Percentiles rank a stretch among this genome's conserved stretches.
Evolutionary conservation across 306 rosid species (phyloP).

Genomic region (Cyclanthera cordifolia): DNA sequence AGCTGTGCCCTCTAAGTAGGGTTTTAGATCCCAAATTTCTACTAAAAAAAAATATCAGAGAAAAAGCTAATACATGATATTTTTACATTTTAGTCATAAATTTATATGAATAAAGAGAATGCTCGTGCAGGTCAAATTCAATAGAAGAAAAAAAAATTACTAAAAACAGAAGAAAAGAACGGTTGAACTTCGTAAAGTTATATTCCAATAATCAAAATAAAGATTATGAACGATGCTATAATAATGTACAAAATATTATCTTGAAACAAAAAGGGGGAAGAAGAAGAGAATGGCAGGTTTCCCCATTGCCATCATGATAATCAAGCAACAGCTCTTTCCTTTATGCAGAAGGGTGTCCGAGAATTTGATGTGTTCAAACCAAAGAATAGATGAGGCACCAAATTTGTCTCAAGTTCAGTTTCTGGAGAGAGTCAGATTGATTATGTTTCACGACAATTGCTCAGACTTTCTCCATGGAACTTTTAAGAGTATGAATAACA

Average conservation of each 20-base stretch:
- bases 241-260: neutral
- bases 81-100: neutral
- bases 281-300: neutral
- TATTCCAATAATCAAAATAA: neutral
- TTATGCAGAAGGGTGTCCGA: neutral
- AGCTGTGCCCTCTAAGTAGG: too few relatives aligned
- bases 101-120: neutral
- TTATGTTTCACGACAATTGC: neutral
- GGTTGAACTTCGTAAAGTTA: neutral
- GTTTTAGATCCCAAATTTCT: too few relatives aligned
- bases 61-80: too few relatives aligned
- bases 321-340: neutral
- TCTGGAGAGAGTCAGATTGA: neutral
- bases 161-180: neutral
- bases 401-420: neutral
- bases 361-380: neutral
- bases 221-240: too few relatives aligned
- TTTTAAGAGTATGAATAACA: neutral
- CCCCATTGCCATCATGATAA: neutral
- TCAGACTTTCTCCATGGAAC: neutral
- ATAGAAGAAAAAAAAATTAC: neutral
- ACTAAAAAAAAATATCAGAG: too few relatives aligned
- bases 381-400: neutral
- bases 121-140: neutral
- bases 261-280: neutral